Conservation (phyloP, 352 stramenopile species). For the Globisporangium solare region DNA sequence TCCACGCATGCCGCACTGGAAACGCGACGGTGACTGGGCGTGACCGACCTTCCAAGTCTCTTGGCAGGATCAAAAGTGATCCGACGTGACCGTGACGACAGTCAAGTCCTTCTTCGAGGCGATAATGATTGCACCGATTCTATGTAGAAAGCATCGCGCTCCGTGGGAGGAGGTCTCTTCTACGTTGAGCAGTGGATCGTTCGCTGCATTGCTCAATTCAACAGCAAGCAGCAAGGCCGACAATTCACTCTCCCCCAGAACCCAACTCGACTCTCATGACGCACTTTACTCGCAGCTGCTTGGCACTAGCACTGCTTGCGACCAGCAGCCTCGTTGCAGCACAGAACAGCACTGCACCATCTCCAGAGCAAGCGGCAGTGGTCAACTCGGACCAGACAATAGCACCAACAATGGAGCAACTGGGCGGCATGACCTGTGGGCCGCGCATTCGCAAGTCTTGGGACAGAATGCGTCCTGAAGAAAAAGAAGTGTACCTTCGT, state of each 20-base stretch:
- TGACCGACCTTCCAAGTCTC: neutral
- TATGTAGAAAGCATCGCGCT: too few relatives aligned
- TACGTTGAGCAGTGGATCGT: neutral
- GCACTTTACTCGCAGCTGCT: neutral
- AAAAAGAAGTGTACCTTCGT: slow-evolving; percentile 75
- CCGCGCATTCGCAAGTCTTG: slow-evolving; percentile 77
- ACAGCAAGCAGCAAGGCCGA: neutral
- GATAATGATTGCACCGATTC: too few relatives aligned
- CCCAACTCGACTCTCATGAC: neutral
- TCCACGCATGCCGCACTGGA: neutral
- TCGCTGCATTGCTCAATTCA: neutral
- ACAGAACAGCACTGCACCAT: slow-evolving; percentile 3
- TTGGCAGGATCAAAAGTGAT: neutral
- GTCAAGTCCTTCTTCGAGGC: too few relatives aligned
- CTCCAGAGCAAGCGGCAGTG: neutral
- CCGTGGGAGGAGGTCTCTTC: too few relatives aligned
- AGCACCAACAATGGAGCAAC: slow-evolving; percentile 7
- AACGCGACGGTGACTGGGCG: neutral
- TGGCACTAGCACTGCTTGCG: neutral
- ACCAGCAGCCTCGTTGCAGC: neutral
- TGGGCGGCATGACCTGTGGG: slow-evolving; percentile 27
- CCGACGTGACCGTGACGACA: too few relatives aligned
- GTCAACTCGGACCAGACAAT: neutral
- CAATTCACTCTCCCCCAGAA: neutral
- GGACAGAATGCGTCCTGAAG: slow-evolving; percentile 44